Base-by-base conservation (phyloP, 495 filamentous ascomycete genomes). In the Penicillium bialowiezense region DNA sequence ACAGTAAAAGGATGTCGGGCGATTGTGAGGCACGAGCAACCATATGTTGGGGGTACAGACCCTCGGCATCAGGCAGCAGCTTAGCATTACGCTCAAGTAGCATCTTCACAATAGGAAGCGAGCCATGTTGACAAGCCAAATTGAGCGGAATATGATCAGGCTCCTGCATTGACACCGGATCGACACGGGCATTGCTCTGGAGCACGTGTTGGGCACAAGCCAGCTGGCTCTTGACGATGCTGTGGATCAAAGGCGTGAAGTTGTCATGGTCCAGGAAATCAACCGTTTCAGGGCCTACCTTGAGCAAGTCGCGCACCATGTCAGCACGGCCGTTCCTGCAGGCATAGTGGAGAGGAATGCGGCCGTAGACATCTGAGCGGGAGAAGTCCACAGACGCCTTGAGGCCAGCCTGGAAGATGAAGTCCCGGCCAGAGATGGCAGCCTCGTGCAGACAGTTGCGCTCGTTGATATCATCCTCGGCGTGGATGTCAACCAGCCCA, bases 391-490 rank as follows among this genome's bases (percentile, higher is more conserved):
- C 86, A 2, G 76, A 79, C 13, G 74, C 77, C 6, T 76, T 63
- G 21, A 97, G 74, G 6, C 88, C 91, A 31, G 85, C 81, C 32
- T 81, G 71, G 44, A 97, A 73, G 34, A 96, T 86, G 52, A 86
- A 83, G 5, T 78, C 64, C 53, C 88, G 88, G 6, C 90, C 91
- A 43, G 91, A 92, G 13, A 97, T 96, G 7, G 91, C 84, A 5
- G 93, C 90, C 69, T 97, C 91, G 52, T 98, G 93, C 32, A 98
- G 76, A 60, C 91, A 95, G 60, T 96, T 97, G 28, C 93, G 79
- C 60, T 96, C 91, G 61, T 97, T 98, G 60, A 98, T 97, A 58
- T 97, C 91, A 60, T 98, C 95, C 55, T 92, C 87, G 0, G 87
- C 88, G 50, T 87, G 86, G 8, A 97, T 76, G 63, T 97, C 85